phyloP scores from a whole-genome alignment of 2,329 filamentous ascomycete genomes.

The Aspergillus ibericus region DNA sequence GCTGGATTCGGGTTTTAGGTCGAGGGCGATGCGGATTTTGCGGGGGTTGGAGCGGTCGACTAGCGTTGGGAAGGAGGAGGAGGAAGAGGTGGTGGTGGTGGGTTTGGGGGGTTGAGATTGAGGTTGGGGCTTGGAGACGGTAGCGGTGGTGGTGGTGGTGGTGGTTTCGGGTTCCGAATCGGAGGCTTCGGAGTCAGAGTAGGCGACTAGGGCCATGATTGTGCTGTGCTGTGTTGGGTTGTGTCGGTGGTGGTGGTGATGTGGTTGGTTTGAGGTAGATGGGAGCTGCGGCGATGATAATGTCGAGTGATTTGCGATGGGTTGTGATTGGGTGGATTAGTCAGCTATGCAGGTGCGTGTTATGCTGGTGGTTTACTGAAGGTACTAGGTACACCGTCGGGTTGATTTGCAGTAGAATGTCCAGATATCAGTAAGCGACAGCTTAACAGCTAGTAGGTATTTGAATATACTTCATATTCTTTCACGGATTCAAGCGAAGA shows the following conservation, averaged over 20 bases:
- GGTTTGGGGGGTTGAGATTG: conserved; percentile 27
- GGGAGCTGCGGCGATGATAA: neutral
- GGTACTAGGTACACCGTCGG: too few relatives aligned
- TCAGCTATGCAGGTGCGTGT: neutral
- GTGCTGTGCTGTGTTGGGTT: neutral
- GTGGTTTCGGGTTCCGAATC: conserved; percentile 55
- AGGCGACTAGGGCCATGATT: conserved; percentile 76
- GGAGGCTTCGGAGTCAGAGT: conserved; percentile 75
- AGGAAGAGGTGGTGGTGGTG: conserved; percentile 27
- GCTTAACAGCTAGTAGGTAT: too few relatives aligned
- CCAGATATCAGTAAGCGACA: too few relatives aligned
- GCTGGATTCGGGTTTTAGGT: conserved; percentile 44
- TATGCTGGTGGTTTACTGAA: too few relatives aligned
- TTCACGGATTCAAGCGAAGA: too few relatives aligned
- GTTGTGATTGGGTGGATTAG: neutral
- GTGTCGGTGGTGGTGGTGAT: neutral
- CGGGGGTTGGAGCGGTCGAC: conserved; percentile 77
- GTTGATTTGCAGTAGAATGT: too few relatives aligned
- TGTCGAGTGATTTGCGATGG: neutral
- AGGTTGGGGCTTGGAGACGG: too few relatives aligned
- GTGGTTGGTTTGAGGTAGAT: neutral
- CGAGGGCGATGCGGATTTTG: conserved; percentile 79
- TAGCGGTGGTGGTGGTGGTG: too few relatives aligned
- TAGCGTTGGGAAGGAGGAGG: conserved; percentile 66
- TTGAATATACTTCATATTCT: too few relatives aligned